phyloP scores from a whole-genome alignment of 768 basidiomycete genomes.

The Tephrocybe sp. region DNA sequence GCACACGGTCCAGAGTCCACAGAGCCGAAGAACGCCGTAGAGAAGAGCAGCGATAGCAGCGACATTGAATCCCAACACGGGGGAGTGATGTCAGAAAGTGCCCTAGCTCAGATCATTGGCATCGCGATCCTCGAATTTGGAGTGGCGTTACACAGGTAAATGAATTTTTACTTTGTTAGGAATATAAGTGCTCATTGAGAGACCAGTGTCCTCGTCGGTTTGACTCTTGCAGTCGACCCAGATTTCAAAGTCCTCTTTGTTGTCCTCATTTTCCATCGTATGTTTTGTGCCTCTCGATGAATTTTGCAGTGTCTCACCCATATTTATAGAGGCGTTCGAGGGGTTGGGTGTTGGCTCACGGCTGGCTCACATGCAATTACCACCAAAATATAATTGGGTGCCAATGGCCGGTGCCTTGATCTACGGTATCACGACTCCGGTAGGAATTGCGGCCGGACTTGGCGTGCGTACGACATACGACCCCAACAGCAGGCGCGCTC shows the following conservation, averaged over 20 bases:
- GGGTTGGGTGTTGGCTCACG: slow-evolving; percentile 78
- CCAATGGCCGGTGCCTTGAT: slow-evolving; percentile 61
- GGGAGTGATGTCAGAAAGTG: slow-evolving; percentile 35
- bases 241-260: slow-evolving; percentile 85
- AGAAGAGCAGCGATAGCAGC: slow-evolving; percentile 16
- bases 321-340: slow-evolving; percentile 79
- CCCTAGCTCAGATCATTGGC: slow-evolving; percentile 75
- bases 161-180: neutral
- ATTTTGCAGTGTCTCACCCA: neutral
- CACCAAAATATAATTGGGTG: slow-evolving; percentile 51
- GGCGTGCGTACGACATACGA: slow-evolving; percentile 82
- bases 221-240: slow-evolving; percentile 88
- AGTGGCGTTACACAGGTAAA: slow-evolving; percentile 78
- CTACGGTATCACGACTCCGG: slow-evolving; percentile 79
- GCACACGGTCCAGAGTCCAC: slow-evolving; percentile 68
- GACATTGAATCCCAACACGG: slow-evolving; percentile 26
- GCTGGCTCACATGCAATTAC: slow-evolving; percentile 74
- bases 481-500: slow-evolving; percentile 71
- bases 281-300: slow-evolving; percentile 29
- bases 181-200: neutral
- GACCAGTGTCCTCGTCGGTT: slow-evolving; percentile 75
- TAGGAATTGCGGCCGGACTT: slow-evolving; percentile 86
- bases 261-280: slow-evolving; percentile 91
- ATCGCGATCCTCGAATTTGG: slow-evolving; percentile 95
- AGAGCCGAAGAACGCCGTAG: slow-evolving; percentile 16